Evolutionary conservation across 768 basidiomycete species (phyloP), one percentile per base, ranked within the genome.

Genomic region (Macrolepiota albuminosa): DNA sequence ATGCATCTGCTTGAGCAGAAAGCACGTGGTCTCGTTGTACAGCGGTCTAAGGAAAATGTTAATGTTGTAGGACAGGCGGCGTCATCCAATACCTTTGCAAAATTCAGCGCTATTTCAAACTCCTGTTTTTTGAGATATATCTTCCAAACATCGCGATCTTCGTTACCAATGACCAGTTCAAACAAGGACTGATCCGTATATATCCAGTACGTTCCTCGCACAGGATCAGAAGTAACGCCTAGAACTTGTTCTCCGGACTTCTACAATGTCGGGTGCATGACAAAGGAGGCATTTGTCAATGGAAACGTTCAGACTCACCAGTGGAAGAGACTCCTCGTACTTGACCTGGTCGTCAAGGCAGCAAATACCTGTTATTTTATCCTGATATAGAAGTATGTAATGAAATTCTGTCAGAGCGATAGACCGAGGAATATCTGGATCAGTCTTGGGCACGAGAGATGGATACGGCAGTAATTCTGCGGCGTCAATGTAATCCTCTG

Each of bases 81-180:
- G 11, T 45, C 43, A 43, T 9, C 0, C 29, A 43, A n/a, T 43
- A 91, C 96, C 80, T 92, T 93, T 26, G 93, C 84, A 73, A 91
- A 91, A 58, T 81, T 78, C 57, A 96, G 73, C 0, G 96, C 93
- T 0, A 81, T 72, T n/a, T 92, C 89, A 64, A 85, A 94, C 56
- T 88, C 83, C 2, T 81, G 84, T 66, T 89, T 85, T 56, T 87
- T 83, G 9, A 98, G 79, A 71, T 91, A 93, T 56, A 95, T 87
- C 68, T 86, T 86, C 97, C 97, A 99, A 8, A 99, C 87, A 69
- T 98, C 92, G 11, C 95, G 84, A 68, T 91, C 91, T 75, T 99
- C 97, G 66, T 95, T 93, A 8, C 80, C 80, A 11, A 92, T 81
- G 6, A 88, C 84, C 29, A 99, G 74, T 67, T 99, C 97, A 66